Base-by-base conservation (phyloP, 2,329 filamentous ascomycete genomes). In the Lachnellula occidentalis region DNA sequence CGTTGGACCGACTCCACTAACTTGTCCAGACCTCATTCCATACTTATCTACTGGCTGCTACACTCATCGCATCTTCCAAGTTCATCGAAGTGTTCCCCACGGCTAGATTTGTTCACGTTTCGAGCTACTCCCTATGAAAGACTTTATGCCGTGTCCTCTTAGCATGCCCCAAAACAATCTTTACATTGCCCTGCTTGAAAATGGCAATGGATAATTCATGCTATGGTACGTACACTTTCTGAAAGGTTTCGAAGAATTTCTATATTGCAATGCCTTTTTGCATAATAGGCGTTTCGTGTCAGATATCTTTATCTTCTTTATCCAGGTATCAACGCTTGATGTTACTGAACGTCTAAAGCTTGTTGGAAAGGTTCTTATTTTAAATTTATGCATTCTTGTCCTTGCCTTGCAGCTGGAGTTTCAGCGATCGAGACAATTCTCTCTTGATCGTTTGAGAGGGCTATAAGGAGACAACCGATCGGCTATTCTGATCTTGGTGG, bases 131-230 rank as follows among this genome's bases (percentile, higher is more conserved):
- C 36, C 1, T 12, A 50, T 24, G 34, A 11, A 41, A 42, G 15
- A 4, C 11, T 50, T 14, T 19, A 17, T 15, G 41, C 36, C 36
- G 36, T 42, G 21, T 12, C 31, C n/a, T 48, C 17, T 19, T 48
- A 37, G 14, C 22, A 48, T 48, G 48, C 48, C 48, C 48, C 37
- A 19, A 50, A 50, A 50, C 37, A n/a, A 4, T 27, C 4, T 50
- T 50, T 34, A 42, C 4, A 24, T 34, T 50, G 36, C 48, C 48
- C 21, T 34, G 12, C 14, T 12, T 9, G n/a, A 6, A 0, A 7
- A 12, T n/a, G 6, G 22, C 36, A n/a, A 19, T 14, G 4, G 7
- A 3, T 5, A 24, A n/a, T n/a, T 42, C 36, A 50, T 50, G 48
- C 48, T 50, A 50, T 50, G 17, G 22, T 19, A 27, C 14, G 9